Evolutionary conservation across 164 flowering plant species (phyloP).

Genomic region (Vitis amurensis): DNA sequence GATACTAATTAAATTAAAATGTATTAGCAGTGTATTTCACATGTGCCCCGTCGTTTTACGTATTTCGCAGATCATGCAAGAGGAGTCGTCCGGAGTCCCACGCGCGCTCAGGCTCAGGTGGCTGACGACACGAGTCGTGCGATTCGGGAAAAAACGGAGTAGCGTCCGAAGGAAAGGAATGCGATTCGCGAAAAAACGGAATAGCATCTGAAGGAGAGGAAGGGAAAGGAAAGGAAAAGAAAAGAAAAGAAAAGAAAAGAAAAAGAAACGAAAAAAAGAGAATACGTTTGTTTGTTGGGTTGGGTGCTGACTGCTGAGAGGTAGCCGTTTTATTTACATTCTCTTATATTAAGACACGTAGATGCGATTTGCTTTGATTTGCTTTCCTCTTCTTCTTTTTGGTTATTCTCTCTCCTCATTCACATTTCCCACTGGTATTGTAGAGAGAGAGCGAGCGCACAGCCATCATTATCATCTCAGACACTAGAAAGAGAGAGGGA

Average conservation of each 20-base stretch:
- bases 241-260: slow-evolving; percentile 12
- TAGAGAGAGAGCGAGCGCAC: slow-evolving; percentile 3
- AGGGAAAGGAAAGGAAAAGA: neutral
- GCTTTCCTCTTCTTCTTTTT: slow-evolving; percentile 3
- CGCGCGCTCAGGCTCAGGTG: too few species aligned
- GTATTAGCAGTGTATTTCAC: too few species aligned
- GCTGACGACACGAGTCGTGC: too few species aligned
- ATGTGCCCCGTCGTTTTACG: too few species aligned
- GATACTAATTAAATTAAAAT: too few species aligned
- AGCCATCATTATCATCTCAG: slow-evolving; percentile 6
- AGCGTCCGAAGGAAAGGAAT: too few species aligned
- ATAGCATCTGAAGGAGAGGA: neutral
- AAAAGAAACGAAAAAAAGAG: too few species aligned
- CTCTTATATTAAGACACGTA: slow-evolving; percentile 9
- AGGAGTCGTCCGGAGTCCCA: too few species aligned
- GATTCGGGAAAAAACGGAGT: too few species aligned
- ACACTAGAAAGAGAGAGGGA: slow-evolving; percentile 6
- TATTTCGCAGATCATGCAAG: too few species aligned
- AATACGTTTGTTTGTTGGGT: too few species aligned
- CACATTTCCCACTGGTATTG: neutral
- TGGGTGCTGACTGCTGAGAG: neutral
- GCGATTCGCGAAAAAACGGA: too few species aligned
- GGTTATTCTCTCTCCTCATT: neutral
- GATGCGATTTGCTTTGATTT: slow-evolving; percentile 6
- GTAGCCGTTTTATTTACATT: slow-evolving; percentile 26